Percentiles rank a stretch among this genome's conserved stretches.
phyloP scores from a whole-genome alignment of 768 basidiomycete species.

The Suillus spraguei region DNA sequence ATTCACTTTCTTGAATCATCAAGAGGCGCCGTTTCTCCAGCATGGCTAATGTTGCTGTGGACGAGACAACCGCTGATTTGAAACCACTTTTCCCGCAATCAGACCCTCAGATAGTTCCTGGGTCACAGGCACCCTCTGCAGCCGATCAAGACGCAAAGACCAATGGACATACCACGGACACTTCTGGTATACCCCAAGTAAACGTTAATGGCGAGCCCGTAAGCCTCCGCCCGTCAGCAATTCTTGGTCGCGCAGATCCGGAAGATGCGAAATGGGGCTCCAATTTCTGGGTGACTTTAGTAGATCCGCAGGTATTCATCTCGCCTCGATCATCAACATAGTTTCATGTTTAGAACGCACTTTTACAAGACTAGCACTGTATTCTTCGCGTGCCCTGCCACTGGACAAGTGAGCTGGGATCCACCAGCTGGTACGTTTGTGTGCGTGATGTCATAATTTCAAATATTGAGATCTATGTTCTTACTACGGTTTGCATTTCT shows the following conservation, averaged over 20 bases:
- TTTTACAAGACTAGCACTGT: slow-evolving; percentile 53
- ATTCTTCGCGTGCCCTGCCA: slow-evolving; percentile 93
- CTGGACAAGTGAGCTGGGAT: slow-evolving; percentile 93
- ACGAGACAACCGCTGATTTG: slow-evolving; percentile 21
- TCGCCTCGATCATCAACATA: slow-evolving; percentile 15
- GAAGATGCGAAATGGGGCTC: slow-evolving; percentile 74
- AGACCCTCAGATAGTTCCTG: neutral
- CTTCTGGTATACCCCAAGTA: slow-evolving; percentile 35
- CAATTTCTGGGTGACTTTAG: slow-evolving; percentile 93
- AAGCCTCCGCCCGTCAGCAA: slow-evolving; percentile 33
- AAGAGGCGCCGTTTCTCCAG: neutral
- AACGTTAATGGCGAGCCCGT: slow-evolving; percentile 38
- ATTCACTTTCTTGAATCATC: slow-evolving; percentile 1
- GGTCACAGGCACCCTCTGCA: slow-evolving; percentile 13
- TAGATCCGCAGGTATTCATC: slow-evolving; percentile 77
- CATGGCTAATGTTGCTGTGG: slow-evolving; percentile 4
- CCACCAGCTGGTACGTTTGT: slow-evolving; percentile 89
- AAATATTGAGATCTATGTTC: slow-evolving; percentile 21
- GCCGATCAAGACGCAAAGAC: slow-evolving; percentile 15
- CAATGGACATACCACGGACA: slow-evolving; percentile 13
- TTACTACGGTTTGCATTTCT: slow-evolving; percentile 11
- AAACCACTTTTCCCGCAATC: slow-evolving; percentile 13
- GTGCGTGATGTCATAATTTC: slow-evolving; percentile 46
- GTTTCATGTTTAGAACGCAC: slow-evolving; percentile 12
- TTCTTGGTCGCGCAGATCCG: slow-evolving; percentile 23